Base-by-base conservation (phyloP, 441 rosid genomes). In the Gossypium aridum region DNA sequence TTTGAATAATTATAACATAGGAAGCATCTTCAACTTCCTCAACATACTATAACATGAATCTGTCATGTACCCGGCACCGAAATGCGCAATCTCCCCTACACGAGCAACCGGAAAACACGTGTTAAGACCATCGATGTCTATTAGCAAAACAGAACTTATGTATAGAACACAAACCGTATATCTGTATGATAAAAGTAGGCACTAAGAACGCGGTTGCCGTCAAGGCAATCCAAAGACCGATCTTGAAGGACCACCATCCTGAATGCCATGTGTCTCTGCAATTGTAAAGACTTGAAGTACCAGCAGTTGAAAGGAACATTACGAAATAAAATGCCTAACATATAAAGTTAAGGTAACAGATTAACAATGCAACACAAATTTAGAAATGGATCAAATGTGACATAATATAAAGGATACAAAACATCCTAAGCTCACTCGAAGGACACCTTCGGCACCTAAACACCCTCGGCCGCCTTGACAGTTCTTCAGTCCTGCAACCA, bases 31-130 rank as follows among this genome's bases (percentile, higher is more conserved):
- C 70, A 75, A 19, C 71, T 71, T 70, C 75, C 78, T 9, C 37
- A 64, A 56, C 39, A 70, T 68, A 45, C 62, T 64, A 71, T 71
- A 76, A 78, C 71, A 78, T 81, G 79, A 84, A 79, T 73, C 75
- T 70, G 63, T 64, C 5, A 82, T 94, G 98, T 94, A 95, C 98
- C 99, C 99, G 73, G 99, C 99, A 76, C 99, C 99, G 75, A 95
- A 95, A 88, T 91, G 99, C 7, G 99, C 97, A 77, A 95, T 82
- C 82, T 93, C 95, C 73, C 99, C 99, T 95, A 88, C 83, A 39
- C 22, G 17, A 64, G 4, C 7, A 19, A 13, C 3, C 1, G 69
- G 20, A 14, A 26, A 39, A 49, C 49, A 56, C 17, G 9, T 43
- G 55, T 71, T 53, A 76, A 34, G 53, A 74, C 4, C 49, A 26